Conservation (phyloP, 139 green algal genomes). For the Chlorella sp. region DNA sequence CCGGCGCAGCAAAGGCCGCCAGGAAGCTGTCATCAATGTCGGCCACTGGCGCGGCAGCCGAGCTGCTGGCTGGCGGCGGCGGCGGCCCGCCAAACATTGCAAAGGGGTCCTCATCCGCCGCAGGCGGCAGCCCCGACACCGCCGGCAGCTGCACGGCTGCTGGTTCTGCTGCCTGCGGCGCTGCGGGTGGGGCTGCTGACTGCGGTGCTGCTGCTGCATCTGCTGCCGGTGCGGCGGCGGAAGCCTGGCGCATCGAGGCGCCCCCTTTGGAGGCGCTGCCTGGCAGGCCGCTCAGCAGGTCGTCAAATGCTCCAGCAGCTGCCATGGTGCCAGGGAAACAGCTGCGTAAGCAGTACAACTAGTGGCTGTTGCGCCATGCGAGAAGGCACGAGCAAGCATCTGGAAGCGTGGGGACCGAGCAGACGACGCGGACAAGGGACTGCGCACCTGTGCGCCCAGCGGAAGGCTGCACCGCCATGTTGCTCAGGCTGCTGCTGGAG, state of each 20-base stretch:
- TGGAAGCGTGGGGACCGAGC: background rate
- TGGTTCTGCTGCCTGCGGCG: background rate
- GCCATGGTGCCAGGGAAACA: background rate
- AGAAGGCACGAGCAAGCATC: background rate
- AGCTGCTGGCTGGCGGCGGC: background rate
- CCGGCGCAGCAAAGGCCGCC: slow-evolving; percentile 3
- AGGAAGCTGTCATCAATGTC: slow-evolving; percentile 25
- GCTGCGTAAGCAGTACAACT: too few species aligned
- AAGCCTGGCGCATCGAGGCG: background rate
- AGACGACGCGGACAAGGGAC: background rate
- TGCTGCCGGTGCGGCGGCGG: background rate
- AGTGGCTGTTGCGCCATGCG: too few species aligned
- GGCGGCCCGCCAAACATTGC: slow-evolving; percentile 40
- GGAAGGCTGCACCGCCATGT: background rate
- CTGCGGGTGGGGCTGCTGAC: background rate
- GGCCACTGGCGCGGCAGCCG: background rate
- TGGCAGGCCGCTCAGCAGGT: slow-evolving; percentile 9
- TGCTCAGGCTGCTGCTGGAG: slow-evolving; percentile 4
- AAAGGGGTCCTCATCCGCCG: slow-evolving; percentile 28
- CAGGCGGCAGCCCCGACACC: background rate
- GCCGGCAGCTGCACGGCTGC: too few species aligned
- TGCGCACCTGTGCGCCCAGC: background rate
- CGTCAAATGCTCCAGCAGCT: slow-evolving; percentile 4
- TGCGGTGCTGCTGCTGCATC: background rate
- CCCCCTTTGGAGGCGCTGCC: background rate